These are phyloP conservation scores for Penicillium rolfsii DNA, from an alignment of 2,329 filamentous ascomycete species.

Conservation along the genomic window DNA sequence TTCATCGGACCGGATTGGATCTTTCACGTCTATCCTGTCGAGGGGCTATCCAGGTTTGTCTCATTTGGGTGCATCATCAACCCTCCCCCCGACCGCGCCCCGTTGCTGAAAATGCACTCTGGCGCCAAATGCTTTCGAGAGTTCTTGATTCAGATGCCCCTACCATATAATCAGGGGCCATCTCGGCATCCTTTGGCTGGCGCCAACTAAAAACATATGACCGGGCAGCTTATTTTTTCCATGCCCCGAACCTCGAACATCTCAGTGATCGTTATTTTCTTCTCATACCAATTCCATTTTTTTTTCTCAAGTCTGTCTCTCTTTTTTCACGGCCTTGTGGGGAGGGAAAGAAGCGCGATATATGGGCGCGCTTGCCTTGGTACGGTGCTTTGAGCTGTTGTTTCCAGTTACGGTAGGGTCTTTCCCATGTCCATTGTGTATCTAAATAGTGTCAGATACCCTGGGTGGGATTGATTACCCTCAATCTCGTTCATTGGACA, in stretches of 20 bases:
- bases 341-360: not conserved
- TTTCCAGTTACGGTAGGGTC: not conserved
- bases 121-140: not conserved
- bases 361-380: not conserved
- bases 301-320: not conserved
- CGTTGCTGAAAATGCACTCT: constrained; percentile 2
- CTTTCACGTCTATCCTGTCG: not conserved
- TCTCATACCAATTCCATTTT: constrained; percentile 20
- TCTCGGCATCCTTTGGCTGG: not conserved
- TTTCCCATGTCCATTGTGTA: not conserved
- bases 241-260: constrained; percentile 6
- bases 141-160: constrained; percentile 1
- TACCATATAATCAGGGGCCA: not conserved
- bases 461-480: not conserved
- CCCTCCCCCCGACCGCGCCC: not conserved
- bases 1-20: not conserved
- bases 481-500: not conserved
- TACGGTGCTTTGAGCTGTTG: not conserved
- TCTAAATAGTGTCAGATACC: not conserved
- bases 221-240: constrained; percentile 8
- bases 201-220: constrained; percentile 1
- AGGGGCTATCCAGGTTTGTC: not conserved
- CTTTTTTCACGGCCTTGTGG: not conserved
- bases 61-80: not conserved
- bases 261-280: constrained; percentile 10